A percentile compares a stretch with the other conserved stretches of the same genome.
These are phyloP conservation scores for Ustulina deusta DNA, from an alignment of 2,329 filamentous ascomycete species.

Conservation along the genomic window DNA sequence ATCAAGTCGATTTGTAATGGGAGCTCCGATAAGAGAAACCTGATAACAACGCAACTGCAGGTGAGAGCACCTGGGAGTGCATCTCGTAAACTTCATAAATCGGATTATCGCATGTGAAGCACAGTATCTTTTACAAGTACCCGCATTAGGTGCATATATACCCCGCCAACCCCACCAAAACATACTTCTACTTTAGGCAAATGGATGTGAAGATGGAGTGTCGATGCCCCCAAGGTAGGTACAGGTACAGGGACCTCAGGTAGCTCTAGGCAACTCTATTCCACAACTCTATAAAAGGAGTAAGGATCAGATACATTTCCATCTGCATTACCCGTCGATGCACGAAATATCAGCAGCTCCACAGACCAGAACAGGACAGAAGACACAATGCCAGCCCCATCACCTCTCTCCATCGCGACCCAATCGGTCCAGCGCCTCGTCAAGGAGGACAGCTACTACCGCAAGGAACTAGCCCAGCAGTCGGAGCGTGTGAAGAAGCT, in stretches of 20 bases:
- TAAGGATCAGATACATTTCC: neutral
- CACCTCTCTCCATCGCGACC: constrained; percentile 82
- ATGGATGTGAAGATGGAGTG: neutral
- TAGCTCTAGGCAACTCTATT: constrained; percentile 41
- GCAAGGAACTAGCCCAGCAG: constrained; percentile 84
- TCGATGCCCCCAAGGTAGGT: no score
- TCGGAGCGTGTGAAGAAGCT: constrained; percentile 77
- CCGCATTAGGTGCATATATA: constrained; percentile 35
- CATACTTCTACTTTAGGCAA: constrained; percentile 46
- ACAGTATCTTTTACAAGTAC: neutral
- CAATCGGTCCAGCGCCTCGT: constrained; percentile 84
- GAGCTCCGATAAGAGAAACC: constrained; percentile 15
- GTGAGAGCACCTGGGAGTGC: no score
- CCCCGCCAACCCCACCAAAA: constrained; percentile 54
- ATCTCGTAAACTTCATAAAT: no score
- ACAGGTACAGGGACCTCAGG: neutral
- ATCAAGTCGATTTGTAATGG: constrained; percentile 35
- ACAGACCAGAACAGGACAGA: neutral
- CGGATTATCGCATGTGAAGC: constrained; percentile 10
- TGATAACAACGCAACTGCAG: constrained; percentile 11
- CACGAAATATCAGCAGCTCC: neutral
- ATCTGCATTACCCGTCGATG: neutral
- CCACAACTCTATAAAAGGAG: constrained; percentile 13
- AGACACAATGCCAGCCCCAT: constrained; percentile 77
- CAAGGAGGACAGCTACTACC: constrained; percentile 92